Evolutionary conservation across 2,329 filamentous ascomycete species (phyloP).

Genomic region (Epichloe bromicola): DNA sequence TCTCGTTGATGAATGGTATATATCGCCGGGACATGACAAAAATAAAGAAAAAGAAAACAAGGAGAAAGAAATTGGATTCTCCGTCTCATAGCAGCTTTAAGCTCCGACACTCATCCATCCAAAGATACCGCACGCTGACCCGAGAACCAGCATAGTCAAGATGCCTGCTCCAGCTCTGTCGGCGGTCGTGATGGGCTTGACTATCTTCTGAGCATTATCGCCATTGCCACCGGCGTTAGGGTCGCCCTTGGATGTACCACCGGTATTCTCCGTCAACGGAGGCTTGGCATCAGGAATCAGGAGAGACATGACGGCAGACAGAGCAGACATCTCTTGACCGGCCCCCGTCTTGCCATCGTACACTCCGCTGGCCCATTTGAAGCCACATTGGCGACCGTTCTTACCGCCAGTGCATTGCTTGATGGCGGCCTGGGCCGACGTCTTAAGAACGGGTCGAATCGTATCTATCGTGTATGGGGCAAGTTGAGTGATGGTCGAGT

Average conservation of each 20-base stretch:
- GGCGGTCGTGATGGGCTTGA: conserved; percentile 26
- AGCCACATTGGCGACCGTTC: conserved; percentile 36
- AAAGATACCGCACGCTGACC: conserved; percentile 26
- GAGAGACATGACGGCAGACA: conserved; percentile 41
- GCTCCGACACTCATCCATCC: conserved; percentile 35
- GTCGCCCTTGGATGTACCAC: conserved; percentile 38
- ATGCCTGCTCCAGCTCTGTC: conserved; percentile 36
- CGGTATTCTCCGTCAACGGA: conserved; percentile 33
- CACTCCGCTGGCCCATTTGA: conserved; percentile 36
- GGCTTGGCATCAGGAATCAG: conserved; percentile 28
- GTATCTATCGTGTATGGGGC: conserved; percentile 37
- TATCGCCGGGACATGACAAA: not conserved
- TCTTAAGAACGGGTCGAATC: conserved; percentile 39
- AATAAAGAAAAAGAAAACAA: not conserved
- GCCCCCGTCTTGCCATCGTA: conserved; percentile 44
- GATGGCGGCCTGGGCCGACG: conserved; percentile 40
- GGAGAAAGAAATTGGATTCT: not conserved
- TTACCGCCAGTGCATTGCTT: conserved; percentile 40
- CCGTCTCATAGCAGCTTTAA: conserved; percentile 4
- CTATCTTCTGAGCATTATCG: conserved; percentile 19
- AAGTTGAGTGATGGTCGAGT: conserved; percentile 38
- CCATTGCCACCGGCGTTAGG: conserved; percentile 27
- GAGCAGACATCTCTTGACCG: conserved; percentile 46
- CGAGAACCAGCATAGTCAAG: conserved; percentile 31
- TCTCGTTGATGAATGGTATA: not conserved